phyloP scores from a whole-genome alignment of 768 basidiomycete species.

The Stropharia rugosoannulata region DNA sequence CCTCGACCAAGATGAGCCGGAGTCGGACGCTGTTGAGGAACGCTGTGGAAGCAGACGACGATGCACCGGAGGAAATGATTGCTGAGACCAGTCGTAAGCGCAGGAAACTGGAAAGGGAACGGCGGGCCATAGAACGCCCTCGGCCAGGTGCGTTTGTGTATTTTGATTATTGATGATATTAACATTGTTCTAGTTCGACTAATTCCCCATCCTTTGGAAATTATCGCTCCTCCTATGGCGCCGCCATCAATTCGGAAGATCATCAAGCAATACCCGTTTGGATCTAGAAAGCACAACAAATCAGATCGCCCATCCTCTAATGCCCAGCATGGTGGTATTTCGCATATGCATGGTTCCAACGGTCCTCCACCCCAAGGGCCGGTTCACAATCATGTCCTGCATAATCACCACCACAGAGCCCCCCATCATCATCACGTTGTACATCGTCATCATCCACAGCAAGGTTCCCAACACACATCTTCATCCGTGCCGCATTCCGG shows the following conservation, averaged over 20 bases:
- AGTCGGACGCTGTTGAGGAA: conserved; percentile 16
- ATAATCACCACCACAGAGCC: conserved; percentile 48
- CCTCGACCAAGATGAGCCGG: conserved; percentile 14
- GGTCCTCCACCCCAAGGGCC: conserved; percentile 22
- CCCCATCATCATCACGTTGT: conserved; percentile 51
- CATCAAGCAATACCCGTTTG: conserved; percentile 56
- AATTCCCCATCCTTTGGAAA: conserved; percentile 50
- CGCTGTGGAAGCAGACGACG: conserved; percentile 18
- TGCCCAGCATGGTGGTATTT: conserved; percentile 12
- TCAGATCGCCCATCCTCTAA: conserved; percentile 27
- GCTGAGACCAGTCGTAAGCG: conserved; percentile 88
- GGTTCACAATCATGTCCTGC: conserved; percentile 29
- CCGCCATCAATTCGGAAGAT: conserved; percentile 69
- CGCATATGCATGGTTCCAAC: conserved; percentile 12
- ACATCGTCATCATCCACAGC: conserved; percentile 35
- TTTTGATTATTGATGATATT: conserved; percentile 1
- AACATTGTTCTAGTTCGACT: conserved; percentile 42
- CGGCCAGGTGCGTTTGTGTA: conserved; percentile 56
- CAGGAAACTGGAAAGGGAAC: conserved; percentile 81
- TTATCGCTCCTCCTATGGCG: conserved; percentile 34
- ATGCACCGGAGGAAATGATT: conserved; percentile 61
- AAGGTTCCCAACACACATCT: conserved; percentile 25
- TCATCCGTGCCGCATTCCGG: conserved; percentile 33
- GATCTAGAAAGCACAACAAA: conserved; percentile 27
- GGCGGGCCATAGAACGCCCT: conserved; percentile 75